Base-by-base conservation (phyloP, 176 grass and related monocot species). In the Carex myosuroides region DNA sequence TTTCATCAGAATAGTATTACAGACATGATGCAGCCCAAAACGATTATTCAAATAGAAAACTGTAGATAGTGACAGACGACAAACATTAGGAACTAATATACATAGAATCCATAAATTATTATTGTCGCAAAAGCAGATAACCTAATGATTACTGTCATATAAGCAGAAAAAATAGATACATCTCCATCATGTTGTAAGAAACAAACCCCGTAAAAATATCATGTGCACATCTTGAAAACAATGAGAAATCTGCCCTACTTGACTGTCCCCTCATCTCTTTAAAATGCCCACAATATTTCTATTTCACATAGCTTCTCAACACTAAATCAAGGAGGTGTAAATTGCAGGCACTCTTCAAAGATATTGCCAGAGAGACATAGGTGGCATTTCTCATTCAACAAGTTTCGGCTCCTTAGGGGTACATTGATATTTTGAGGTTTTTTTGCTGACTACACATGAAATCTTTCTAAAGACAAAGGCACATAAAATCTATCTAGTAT, bases 401-500 rank as follows among this genome's bases (percentile, higher is more conserved):
- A 57, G 22, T 55, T 78, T 52, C 5, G 18, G 44, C 18, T 20
- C 66, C 16, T 70, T 37, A 50, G 8, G 73, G 22, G 13, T 56
- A 78, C 46, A 78, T 10, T 9, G 48, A 78, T 56, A 78, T 18
- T 57, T 78, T 9, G 14, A 78, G 73, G 66, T 42, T 5, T 46
- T 62, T 78, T 78, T 17, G 3, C 13, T 3, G 26, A 57, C 73
- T 78, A 30, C 32, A 56, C 6, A 35, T 78, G 52, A 33, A 55
- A 57, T 57, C 24, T 57, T 56, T 56, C 73, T 78, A 55, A 78
- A 9, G 46, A 78, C 9, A 24, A 78, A 78, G 18, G 13, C 73
- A 77, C 21, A 78, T n/a, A 70, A 13, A 17, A 55, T 16, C 21
- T 75, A 75, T 52, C 85, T 85, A 74, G 30, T 60, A 68, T 66